phyloP scores from a whole-genome alignment of 1,284 basidiomycete genomes.

The Apiotrichum veenhuisii region DNA sequence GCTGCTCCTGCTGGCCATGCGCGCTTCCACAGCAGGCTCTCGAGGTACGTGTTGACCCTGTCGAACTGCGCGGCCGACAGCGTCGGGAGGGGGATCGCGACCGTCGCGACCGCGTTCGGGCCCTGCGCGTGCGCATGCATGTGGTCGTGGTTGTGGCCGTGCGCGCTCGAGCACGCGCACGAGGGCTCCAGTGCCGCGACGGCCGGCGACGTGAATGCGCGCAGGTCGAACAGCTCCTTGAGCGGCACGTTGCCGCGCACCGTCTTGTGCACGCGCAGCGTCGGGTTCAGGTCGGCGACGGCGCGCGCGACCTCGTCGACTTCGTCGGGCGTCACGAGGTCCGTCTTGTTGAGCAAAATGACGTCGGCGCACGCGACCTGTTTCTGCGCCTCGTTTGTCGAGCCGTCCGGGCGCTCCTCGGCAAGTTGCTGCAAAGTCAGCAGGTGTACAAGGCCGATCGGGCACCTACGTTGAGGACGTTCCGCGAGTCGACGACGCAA shows the following conservation, averaged over 20 bases:
- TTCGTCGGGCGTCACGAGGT: conserved; percentile 57
- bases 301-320: conserved; percentile 55
- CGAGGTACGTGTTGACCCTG: conserved; percentile 70
- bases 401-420: conserved; percentile 62
- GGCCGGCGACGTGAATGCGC: conserved; percentile 60
- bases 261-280: conserved; percentile 67
- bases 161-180: conserved; percentile 3
- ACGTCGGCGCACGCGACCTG: conserved; percentile 88
- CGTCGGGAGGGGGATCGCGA: conserved; percentile 60
- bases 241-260: conserved; percentile 65
- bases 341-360: conserved; percentile 82
- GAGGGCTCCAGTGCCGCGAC: conserved; percentile 15
- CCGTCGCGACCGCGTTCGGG: conserved; percentile 60
- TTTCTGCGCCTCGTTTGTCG: conserved; percentile 70
- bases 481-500: conserved; percentile 83
- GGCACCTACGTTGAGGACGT: conserved; percentile 64
- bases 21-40: conserved; percentile 69
- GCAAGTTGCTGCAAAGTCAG: conserved; percentile 65
- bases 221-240: conserved; percentile 67
- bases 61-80: conserved; percentile 35
- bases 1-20: neutral
- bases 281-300: conserved; percentile 68
- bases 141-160: conserved; percentile 44
- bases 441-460: neutral
- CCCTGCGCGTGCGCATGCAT: conserved; percentile 35